Evolutionary conservation across 2,329 filamentous ascomycete genomes (phyloP).

Genomic region (Aureobasidium uvarum): DNA sequence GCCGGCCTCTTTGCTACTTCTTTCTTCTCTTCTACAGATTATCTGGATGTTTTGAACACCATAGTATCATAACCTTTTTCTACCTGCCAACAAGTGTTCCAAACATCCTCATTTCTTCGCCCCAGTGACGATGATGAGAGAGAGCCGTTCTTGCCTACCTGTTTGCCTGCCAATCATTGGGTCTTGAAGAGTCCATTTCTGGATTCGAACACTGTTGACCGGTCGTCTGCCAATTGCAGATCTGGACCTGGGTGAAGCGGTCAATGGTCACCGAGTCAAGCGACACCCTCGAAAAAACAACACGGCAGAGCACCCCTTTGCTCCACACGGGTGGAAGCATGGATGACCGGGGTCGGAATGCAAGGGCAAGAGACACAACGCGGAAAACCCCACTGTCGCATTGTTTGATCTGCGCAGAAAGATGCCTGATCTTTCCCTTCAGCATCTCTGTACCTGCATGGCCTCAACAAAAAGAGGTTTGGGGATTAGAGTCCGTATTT

Average conservation of each 20-base stretch:
- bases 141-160: neutral
- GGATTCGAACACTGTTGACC: too few relatives aligned
- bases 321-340: conserved; percentile 6
- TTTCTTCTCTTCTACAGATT: neutral
- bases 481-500: too few relatives aligned
- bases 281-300: neutral
- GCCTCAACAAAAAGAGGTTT: neutral
- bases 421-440: neutral
- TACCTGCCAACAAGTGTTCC: neutral
- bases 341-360: neutral
- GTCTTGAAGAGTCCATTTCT: too few relatives aligned
- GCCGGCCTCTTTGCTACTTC: neutral
- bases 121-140: neutral
- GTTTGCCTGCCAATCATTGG: too few relatives aligned
- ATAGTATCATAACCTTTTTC: neutral
- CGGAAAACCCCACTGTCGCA: neutral
- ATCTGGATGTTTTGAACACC: neutral
- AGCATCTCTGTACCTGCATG: neutral
- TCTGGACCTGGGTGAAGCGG: neutral
- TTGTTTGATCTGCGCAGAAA: neutral
- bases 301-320: neutral
- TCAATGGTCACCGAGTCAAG: conserved; percentile 7
- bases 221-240: neutral
- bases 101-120: neutral
- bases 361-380: neutral